Evolutionary conservation across 1,139 yeast species (phyloP).

Genomic region (Lodderomyces margitis): DNA sequence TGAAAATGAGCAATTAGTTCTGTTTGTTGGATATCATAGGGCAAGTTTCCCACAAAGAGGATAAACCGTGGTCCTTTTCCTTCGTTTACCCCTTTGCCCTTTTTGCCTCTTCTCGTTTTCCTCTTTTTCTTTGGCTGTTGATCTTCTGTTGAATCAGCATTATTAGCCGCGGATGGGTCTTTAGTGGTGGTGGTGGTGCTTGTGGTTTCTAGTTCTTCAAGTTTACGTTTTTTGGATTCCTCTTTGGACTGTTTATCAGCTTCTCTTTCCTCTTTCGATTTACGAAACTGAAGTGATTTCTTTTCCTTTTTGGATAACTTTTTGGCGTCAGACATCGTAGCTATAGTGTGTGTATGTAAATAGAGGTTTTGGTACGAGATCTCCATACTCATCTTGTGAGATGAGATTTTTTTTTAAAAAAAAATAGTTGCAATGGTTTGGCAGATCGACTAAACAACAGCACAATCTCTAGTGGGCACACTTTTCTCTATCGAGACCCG

Average conservation of each 20-base stretch:
- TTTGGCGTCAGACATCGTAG: constrained; percentile 23
- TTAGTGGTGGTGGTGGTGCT: constrained; percentile 12
- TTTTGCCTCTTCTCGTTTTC: constrained; percentile 76
- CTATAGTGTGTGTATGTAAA: too few species aligned
- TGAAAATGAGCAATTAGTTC: constrained; percentile 75
- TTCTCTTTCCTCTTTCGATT: constrained; percentile 25
- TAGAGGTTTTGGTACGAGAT: background rate
- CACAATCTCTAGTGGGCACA: too few species aligned
- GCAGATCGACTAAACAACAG: too few species aligned
- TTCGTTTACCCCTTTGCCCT: constrained; percentile 53
- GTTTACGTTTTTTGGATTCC: constrained; percentile 14
- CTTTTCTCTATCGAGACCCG: too few species aligned
- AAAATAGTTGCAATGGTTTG: background rate
- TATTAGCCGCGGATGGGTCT: too few species aligned
- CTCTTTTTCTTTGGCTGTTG: constrained; percentile 55
- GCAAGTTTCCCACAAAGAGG: constrained; percentile 89
- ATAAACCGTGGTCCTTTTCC: constrained; percentile 70
- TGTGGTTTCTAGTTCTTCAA: constrained; percentile 11
- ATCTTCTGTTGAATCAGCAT: background rate
- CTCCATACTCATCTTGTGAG: too few species aligned
- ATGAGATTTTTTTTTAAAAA: background rate
- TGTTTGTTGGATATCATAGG: constrained; percentile 63
- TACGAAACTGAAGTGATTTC: constrained; percentile 72
- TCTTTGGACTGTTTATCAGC: constrained; percentile 21
- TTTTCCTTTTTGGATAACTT: constrained; percentile 72